Percentiles rank a stretch among this genome's conserved stretches.
phyloP scores from a whole-genome alignment of 345 rosid species.

The Fremontodendron californicum region DNA sequence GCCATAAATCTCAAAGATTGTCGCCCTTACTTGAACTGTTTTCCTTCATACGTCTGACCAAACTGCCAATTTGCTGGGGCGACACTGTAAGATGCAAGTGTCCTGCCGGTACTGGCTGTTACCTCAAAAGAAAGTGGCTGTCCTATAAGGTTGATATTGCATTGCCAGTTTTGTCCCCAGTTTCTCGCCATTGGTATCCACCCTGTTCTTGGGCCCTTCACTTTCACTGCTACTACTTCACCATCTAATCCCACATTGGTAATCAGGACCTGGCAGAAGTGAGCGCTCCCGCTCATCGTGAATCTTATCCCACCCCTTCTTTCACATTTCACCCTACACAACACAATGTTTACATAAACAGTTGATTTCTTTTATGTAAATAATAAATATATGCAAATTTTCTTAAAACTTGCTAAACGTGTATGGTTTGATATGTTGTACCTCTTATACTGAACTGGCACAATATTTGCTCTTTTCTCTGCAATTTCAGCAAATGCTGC shows the following conservation, averaged over 20 bases:
- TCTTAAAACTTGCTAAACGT: background rate
- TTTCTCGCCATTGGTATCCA: slow-evolving; percentile 96
- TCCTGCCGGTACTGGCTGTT: slow-evolving; percentile 51
- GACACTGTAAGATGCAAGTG: slow-evolving; percentile 71
- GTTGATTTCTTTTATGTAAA: background rate
- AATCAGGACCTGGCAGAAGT: slow-evolving; percentile 67
- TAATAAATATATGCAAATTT: background rate
- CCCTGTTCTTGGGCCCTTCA: slow-evolving; percentile 87
- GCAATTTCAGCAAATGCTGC: slow-evolving; percentile 87
- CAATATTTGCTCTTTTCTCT: slow-evolving; percentile 51
- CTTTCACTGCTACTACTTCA: slow-evolving; percentile 72
- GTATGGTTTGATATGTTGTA: slow-evolving; percentile 6
- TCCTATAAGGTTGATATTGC: slow-evolving; percentile 60
- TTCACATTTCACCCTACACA: slow-evolving; percentile 70
- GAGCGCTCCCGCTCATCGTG: slow-evolving; percentile 62
- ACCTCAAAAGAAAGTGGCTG: slow-evolving; percentile 92
- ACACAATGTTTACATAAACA: slow-evolving; percentile 14
- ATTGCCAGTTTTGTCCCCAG: slow-evolving; percentile 93
- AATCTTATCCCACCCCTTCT: slow-evolving; percentile 75
- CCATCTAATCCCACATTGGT: slow-evolving; percentile 84
- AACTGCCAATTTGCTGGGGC: slow-evolving; percentile 74
- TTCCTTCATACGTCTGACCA: slow-evolving; percentile 80
- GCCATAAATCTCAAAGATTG: background rate
- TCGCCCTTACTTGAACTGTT: slow-evolving; percentile 47
- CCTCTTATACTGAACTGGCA: slow-evolving; percentile 82